Base-by-base conservation (phyloP, 2,329 filamentous ascomycete genomes). In the Orbilia blumenaviensis region DNA sequence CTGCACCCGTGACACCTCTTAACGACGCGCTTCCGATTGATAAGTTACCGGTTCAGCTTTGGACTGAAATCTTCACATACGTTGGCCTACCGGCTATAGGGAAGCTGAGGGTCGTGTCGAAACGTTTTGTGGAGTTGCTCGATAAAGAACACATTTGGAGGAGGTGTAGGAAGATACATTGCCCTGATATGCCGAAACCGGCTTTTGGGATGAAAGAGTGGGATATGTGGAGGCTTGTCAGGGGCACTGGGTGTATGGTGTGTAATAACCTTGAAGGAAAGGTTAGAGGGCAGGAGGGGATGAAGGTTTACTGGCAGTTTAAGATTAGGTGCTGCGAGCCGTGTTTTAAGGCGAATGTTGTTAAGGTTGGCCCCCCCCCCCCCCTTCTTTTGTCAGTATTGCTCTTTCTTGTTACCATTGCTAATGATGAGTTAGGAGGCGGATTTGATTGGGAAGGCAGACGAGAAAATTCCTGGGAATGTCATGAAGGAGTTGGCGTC, bases 161-260 rank as follows among this genome's bases (percentile, higher is more conserved):
- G 27, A 27, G 64, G 46, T 79, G 78, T 34, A 78, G 78, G 50
- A 79, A 79, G 63, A 66, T 62, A 4, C 64, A 79, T 63, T 88
- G 88, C 84, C 88, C 88, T 25, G 86, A 87, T 78, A 88, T 93
- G 84, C 92, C 92, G 52, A 86, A 86, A 67, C 92, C 92, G 27
- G 85, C 94, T 58, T 84, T 84, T 62, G 86, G 86, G 71, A 87
- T 87, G 81, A 87, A 88, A 44, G 92, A 95, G 82, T 84, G 92
- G 78, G 87, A 90, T 44, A 94, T 94, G 91, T 93, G 92, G 88
- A 88, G 87, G 80, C 84, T 95, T 60, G 85, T 89, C 36, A 89
- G 88, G 82, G 87, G 88, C 54, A 84, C 81, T 29, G 83, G 81
- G 66, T 96, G 92, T 82, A 89, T 94, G 80, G 88, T 89, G 78